These are phyloP conservation scores for Wickerhamomyces pijperi DNA, from an alignment of 805 yeast species.

Conservation along the genomic window DNA sequence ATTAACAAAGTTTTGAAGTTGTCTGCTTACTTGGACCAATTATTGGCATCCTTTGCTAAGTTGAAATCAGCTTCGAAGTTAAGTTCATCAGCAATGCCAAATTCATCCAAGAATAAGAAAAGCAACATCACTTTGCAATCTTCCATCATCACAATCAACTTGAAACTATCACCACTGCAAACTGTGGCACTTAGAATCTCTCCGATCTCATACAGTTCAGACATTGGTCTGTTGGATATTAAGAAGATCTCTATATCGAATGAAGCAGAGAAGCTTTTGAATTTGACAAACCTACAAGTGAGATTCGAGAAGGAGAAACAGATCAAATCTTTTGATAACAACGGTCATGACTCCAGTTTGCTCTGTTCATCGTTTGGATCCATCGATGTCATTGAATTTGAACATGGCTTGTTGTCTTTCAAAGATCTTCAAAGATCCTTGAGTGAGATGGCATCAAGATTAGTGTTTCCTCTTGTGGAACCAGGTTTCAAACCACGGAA, in stretches of 20 bases:
- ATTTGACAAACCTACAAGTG: conserved; percentile 16
- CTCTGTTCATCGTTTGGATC: conserved; percentile 6
- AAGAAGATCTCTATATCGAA: conserved; percentile 20
- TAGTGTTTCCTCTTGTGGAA: conserved; percentile 11
- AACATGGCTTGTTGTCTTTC: conserved; percentile 19
- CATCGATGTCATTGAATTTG: conserved; percentile 19
- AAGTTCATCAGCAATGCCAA: not conserved
- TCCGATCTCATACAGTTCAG: conserved; percentile 34
- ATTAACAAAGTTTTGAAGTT: conserved; percentile 21
- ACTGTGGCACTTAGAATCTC: conserved; percentile 21
- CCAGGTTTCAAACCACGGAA: conserved; percentile 14
- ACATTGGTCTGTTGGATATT: conserved; percentile 21
- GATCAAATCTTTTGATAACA: conserved; percentile 18
- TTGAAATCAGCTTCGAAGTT: conserved; percentile 4
- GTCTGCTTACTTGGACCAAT: conserved; percentile 16
- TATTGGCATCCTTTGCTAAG: conserved; percentile 13
- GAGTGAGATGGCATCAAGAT: too few relatives aligned
- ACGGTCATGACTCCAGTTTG: conserved; percentile 18
- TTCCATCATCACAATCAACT: conserved; percentile 7
- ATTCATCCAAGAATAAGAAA: conserved; percentile 1
- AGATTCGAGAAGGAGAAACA: conserved; percentile 11
- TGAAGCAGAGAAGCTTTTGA: conserved; percentile 11
- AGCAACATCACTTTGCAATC: conserved; percentile 11
- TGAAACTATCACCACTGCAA: conserved; percentile 3
- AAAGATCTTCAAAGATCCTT: conserved; percentile 5